phyloP scores from a whole-genome alignment of 192 early-diverging fungal species.

The Entomortierella beljakovae region DNA sequence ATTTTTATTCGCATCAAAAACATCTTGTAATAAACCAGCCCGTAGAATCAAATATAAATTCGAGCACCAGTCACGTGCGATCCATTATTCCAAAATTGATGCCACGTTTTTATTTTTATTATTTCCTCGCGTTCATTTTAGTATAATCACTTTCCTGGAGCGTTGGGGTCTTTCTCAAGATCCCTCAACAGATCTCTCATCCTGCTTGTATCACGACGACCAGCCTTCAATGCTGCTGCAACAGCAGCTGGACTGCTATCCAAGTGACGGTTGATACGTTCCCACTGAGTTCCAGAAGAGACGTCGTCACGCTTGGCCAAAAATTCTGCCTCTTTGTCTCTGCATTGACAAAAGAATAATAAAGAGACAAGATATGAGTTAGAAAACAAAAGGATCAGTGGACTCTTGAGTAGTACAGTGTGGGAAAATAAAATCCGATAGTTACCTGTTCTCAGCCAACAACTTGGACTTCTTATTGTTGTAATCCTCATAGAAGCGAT shows the following conservation, averaged over 20 bases:
- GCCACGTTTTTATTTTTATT: conserved; percentile 1
- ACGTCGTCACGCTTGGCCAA: conserved; percentile 60
- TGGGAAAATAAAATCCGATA: background rate
- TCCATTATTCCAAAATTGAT: too few relatives aligned
- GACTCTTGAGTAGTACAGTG: background rate
- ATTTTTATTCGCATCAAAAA: too few relatives aligned
- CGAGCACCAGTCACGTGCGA: too few relatives aligned
- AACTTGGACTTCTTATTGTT: conserved; percentile 78
- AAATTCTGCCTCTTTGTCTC: conserved; percentile 56
- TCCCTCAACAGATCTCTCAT: conserved; percentile 79
- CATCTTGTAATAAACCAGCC: too few relatives aligned
- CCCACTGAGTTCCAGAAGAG: conserved; percentile 76
- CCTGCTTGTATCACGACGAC: conserved; percentile 70
- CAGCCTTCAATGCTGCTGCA: conserved; percentile 50
- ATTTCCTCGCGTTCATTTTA: background rate
- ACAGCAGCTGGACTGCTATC: conserved; percentile 63
- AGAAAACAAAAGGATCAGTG: background rate
- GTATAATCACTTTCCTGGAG: conserved; percentile 66
- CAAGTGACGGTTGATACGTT: conserved; percentile 74
- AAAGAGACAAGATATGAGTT: background rate
- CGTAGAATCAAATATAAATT: too few relatives aligned
- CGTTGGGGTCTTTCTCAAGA: conserved; percentile 73
- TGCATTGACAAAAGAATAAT: background rate
- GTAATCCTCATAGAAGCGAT: conserved; percentile 85
- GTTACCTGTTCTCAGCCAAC: conserved; percentile 74